Evolutionary conservation across 164 flowering plant genomes (phyloP), one percentile per base, ranked within the genome.

Genomic region (Vitis amurensis): DNA sequence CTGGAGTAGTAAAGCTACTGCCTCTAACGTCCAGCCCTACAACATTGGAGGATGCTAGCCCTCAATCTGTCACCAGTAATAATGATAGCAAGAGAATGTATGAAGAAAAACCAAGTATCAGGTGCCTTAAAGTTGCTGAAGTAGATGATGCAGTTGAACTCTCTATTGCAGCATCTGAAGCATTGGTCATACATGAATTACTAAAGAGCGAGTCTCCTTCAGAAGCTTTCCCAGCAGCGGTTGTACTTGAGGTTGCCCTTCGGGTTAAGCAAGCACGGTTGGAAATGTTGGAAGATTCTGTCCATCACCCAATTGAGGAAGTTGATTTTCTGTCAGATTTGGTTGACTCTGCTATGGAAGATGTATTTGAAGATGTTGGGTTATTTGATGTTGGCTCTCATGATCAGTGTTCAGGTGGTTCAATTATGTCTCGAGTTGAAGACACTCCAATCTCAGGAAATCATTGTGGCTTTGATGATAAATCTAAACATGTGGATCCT

Each of bases 121-220:
- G 63, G 48, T 55, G 15, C 59, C 71, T 50, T 16, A 64, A 74
- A 57, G 75, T 53, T 70, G 67, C 70, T 68, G 85, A 85, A 64
- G 58, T 82, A 8, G 17, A 59, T 69, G 85, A 82, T 79, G 87
- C 89, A 17, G 81, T 91, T 69, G 96, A 94, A 74, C 84, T 90
- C 60, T 81, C 90, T 67, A 72, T 90, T 79, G 88, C 91, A 64
- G 98, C 97, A 76, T 91, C 97, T 58, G 98, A 94, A 77, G 96
- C 98, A 61, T 68, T 91, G 66, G 85, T 76, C 62, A 88, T 94
- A 72, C 87, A 91, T 80, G 94, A 90, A 63, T 27, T 84, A 55
- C 69, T 83, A 17, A 77, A 76, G 63, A 69, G 65, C 59, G 80
- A 15, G 3, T 63, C 78, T 64, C 55, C 52, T 71, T 74, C 75